phyloP scores from a whole-genome alignment of 2,329 filamentous ascomycete species.

The Ceratocystiopsis sp. region DNA sequence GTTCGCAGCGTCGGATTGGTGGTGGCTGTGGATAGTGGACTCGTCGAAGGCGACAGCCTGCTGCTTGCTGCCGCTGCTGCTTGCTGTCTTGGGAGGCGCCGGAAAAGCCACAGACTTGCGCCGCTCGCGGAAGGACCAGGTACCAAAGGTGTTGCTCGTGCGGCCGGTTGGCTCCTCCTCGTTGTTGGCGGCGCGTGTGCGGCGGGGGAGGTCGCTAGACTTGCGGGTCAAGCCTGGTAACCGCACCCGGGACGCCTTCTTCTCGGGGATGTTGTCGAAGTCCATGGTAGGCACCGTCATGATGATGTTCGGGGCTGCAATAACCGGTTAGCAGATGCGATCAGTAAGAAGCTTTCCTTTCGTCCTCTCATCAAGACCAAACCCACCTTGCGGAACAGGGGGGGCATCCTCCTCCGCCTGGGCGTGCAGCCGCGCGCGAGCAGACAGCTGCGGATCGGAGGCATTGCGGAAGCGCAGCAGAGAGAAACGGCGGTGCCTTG shows the following conservation, averaged over 20 bases:
- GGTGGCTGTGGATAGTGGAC: constrained; percentile 23
- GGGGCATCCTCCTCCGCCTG: constrained; percentile 33
- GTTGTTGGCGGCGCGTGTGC: constrained; percentile 12
- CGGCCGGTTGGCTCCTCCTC: constrained; percentile 10
- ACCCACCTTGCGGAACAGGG: constrained; percentile 41
- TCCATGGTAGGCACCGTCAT: constrained; percentile 76
- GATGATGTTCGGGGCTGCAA: constrained; percentile 56
- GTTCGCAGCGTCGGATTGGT: not conserved
- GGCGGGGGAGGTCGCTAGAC: constrained; percentile 30
- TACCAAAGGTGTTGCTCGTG: constrained; percentile 5
- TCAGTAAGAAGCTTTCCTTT: not conserved
- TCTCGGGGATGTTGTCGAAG: constrained; percentile 28
- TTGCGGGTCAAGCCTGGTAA: constrained; percentile 35
- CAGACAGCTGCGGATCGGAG: constrained; percentile 76
- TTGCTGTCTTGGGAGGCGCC: constrained; percentile 18
- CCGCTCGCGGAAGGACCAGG: constrained; percentile 22
- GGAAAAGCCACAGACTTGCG: constrained; percentile 22
- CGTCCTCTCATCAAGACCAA: constrained; percentile 2
- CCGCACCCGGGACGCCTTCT: constrained; percentile 37
- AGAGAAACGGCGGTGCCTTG: constrained; percentile 44
- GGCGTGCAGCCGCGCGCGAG: constrained; percentile 51
- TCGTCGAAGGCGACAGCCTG: constrained; percentile 42
- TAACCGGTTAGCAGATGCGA: constrained; percentile 10
- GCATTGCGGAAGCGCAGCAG: constrained; percentile 79
- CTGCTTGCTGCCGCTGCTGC: too few relatives aligned